Evolutionary conservation across 257 asterid species (phyloP).

Genomic region (Solanum chiquidenum): DNA sequence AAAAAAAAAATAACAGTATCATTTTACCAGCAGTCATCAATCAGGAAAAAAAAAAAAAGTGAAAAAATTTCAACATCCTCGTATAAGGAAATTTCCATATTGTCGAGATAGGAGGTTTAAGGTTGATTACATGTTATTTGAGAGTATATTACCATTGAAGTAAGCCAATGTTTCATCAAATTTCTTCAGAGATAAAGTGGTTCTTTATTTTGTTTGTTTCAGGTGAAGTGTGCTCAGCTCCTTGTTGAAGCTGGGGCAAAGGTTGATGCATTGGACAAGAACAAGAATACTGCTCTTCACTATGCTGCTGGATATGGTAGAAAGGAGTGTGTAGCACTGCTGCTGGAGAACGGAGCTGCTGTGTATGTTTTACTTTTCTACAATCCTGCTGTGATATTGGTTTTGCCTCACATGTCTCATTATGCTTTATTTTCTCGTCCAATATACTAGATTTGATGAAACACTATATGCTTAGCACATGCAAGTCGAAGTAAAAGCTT

Average conservation of each 20-base stretch:
- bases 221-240: conserved; percentile 85
- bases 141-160: not conserved
- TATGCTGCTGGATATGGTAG: conserved; percentile 98
- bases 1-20: not conserved
- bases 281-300: conserved; percentile 97
- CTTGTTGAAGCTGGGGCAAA: conserved; percentile 95
- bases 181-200: not conserved
- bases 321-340: conserved; percentile 91
- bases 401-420: not conserved
- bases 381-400: not conserved
- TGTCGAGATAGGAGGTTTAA: not conserved
- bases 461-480: not conserved
- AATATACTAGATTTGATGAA: not conserved
- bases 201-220: conserved; percentile 7
- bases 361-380: conserved; percentile 50
- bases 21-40: not conserved
- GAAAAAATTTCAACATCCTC: not conserved
- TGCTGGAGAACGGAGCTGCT: conserved; percentile 90
- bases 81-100: not conserved
- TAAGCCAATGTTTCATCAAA: not conserved
- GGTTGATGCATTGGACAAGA: conserved; percentile 90
- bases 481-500: not conserved
- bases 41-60: not conserved
- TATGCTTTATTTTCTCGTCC: not conserved
- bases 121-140: not conserved